Evolutionary conservation across 148 eudicot genomes (phyloP).

Genomic region (Beta vulgaris): DNA sequence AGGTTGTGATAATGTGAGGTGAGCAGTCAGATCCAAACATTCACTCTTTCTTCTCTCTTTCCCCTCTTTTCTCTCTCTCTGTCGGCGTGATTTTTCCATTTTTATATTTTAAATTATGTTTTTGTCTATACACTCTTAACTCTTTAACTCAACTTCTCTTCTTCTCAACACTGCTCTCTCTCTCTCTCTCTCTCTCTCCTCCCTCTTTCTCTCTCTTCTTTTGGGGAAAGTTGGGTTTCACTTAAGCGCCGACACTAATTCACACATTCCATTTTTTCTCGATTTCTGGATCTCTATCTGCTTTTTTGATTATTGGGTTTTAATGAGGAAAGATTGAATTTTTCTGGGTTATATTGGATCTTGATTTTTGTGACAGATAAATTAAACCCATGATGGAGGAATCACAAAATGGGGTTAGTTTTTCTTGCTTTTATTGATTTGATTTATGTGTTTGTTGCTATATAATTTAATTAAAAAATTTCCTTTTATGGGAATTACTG

Average conservation of each 20-base stretch:
- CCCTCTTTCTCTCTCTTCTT: slow-evolving; percentile 8
- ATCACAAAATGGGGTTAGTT: slow-evolving; percentile 24
- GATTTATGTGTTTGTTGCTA: background rate
- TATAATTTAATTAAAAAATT: background rate
- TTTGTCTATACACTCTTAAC: background rate
- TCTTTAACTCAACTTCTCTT: slow-evolving; percentile 1
- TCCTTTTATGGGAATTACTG: background rate
- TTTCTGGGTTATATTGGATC: slow-evolving; percentile 16
- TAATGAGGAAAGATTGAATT: slow-evolving; percentile 14
- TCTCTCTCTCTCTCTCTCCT: background rate
- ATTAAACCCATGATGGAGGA: slow-evolving; percentile 21
- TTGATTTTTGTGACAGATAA: background rate
- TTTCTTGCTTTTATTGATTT: background rate
- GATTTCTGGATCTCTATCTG: slow-evolving; percentile 2
- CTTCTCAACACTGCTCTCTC: background rate
- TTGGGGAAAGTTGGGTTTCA: background rate
- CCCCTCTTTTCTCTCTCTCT: slow-evolving; percentile 19
- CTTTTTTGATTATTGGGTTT: background rate
- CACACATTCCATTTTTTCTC: background rate
- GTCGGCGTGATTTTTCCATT: slow-evolving; percentile 22
- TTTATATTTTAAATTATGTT: background rate
- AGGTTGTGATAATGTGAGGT: background rate
- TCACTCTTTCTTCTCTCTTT: background rate
- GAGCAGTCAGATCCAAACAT: slow-evolving; percentile 20
- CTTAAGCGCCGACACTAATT: slow-evolving; percentile 18